These are phyloP conservation scores for Sordaria brevicollis DNA, from an alignment of 495 filamentous ascomycete genomes.

Conservation along the genomic window DNA sequence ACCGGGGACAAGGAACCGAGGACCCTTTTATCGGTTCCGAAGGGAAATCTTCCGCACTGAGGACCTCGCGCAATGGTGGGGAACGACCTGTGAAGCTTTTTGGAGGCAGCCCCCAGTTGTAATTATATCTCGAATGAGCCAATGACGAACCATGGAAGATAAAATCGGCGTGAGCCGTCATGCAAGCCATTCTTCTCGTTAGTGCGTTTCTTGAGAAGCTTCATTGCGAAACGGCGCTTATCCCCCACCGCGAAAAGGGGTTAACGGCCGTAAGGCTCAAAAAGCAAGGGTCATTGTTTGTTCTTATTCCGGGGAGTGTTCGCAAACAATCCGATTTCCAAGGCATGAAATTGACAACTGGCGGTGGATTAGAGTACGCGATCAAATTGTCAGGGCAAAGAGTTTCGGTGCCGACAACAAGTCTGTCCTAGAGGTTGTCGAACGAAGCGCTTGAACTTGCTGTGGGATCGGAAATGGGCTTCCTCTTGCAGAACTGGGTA, in stretches of 20 bases:
- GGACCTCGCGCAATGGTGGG: not conserved
- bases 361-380: not conserved
- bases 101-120: not conserved
- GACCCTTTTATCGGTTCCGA: not conserved
- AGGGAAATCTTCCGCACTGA: not conserved
- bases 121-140: not conserved
- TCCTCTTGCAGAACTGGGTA: not conserved
- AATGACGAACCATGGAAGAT: not conserved
- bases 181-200: not conserved
- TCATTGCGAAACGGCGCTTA: not conserved
- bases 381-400: not conserved
- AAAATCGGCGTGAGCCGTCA: not conserved
- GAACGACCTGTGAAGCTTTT: too few relatives aligned
- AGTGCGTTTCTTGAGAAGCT: not conserved
- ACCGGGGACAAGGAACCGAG: not conserved
- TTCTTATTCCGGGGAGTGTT: not conserved
- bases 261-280: not conserved
- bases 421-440: not conserved
- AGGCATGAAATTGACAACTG: not conserved
- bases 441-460: not conserved
- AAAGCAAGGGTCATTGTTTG: not conserved
- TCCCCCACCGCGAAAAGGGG: not conserved
- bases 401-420: not conserved
- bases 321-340: not conserved
- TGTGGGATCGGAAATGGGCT: not conserved